Evolutionary conservation across 2,329 filamentous ascomycete species (phyloP).

Genomic region (Juglanconis juglandina): DNA sequence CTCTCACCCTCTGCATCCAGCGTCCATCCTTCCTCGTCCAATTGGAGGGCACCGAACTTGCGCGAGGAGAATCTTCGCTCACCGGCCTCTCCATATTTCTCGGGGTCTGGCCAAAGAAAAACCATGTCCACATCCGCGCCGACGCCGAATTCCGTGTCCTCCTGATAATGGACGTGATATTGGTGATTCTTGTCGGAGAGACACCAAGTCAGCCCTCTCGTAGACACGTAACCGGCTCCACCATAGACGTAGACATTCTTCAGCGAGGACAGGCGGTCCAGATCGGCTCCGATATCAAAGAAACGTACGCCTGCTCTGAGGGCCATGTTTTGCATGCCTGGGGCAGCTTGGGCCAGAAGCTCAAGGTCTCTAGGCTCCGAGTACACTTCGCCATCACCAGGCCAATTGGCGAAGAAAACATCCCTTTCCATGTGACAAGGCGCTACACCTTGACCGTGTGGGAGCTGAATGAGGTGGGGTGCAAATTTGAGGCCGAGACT

Average conservation of each 20-base stretch:
- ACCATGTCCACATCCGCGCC: constrained; percentile 26
- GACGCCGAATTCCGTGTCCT: constrained; percentile 20
- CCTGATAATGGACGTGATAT: constrained; percentile 26
- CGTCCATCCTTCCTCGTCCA: neutral
- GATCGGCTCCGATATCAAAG: neutral
- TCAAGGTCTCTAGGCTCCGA: neutral
- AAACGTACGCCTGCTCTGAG: neutral
- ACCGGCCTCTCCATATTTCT: constrained; percentile 28
- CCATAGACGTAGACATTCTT: neutral
- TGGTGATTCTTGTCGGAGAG: constrained; percentile 27
- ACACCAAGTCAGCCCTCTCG: constrained; percentile 28
- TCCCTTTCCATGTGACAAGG: constrained; percentile 31
- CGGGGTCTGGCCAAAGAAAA: constrained; percentile 33
- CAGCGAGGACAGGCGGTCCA: constrained; percentile 3
- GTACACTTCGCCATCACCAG: neutral
- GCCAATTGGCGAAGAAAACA: constrained; percentile 25
- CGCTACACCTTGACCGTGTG: constrained; percentile 25
- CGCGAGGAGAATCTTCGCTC: constrained; percentile 21
- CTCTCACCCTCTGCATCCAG: neutral
- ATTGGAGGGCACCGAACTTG: too few relatives aligned
- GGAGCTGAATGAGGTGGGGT: constrained; percentile 31
- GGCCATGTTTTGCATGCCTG: neutral
- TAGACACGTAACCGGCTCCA: neutral
- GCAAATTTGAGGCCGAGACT: constrained; percentile 27
- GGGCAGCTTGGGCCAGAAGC: neutral